Conservation (phyloP, 2,329 filamentous ascomycete species). For the Hypoxylon sp. region DNA sequence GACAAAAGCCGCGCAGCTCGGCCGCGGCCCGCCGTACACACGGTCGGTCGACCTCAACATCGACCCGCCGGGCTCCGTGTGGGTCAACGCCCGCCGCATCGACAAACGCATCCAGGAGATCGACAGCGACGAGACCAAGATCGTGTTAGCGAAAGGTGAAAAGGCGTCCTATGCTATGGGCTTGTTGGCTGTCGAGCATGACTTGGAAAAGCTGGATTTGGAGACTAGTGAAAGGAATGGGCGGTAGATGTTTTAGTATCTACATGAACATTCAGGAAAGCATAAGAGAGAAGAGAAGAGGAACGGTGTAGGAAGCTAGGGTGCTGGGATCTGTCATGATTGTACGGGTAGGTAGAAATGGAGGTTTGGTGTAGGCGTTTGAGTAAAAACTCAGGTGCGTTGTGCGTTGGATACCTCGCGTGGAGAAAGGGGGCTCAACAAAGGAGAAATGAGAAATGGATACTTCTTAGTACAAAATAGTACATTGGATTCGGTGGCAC, state of each 20-base stretch:
- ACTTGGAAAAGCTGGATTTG: slow-evolving; percentile 74
- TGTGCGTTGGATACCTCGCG: slow-evolving; percentile 24
- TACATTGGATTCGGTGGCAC: slow-evolving; percentile 23
- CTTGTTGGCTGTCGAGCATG: slow-evolving; percentile 80
- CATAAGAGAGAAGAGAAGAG: neutral
- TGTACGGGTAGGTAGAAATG: slow-evolving; percentile 4
- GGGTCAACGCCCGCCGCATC: slow-evolving; percentile 65
- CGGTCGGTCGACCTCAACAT: slow-evolving; percentile 57
- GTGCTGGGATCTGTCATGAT: slow-evolving; percentile 4
- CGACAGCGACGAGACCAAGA: slow-evolving; percentile 55
- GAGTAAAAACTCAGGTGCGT: slow-evolving; percentile 14
- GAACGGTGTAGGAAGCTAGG: neutral
- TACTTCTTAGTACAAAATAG: slow-evolving; percentile 25
- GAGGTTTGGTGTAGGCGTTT: slow-evolving; percentile 11
- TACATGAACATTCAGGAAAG: neutral
- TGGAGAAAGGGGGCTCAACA: neutral
- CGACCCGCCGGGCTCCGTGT: slow-evolving; percentile 58
- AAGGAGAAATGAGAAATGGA: neutral
- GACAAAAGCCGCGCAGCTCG: slow-evolving; percentile 79
- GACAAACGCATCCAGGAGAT: slow-evolving; percentile 66
- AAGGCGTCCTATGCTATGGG: slow-evolving; percentile 83
- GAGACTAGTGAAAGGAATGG: slow-evolving; percentile 55
- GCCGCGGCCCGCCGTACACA: slow-evolving; percentile 81
- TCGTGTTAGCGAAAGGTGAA: slow-evolving; percentile 74
- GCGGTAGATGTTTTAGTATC: slow-evolving; percentile 8